Base-by-base conservation (phyloP, 2,329 filamentous ascomycete genomes). In the Canariomyces notabilis region DNA sequence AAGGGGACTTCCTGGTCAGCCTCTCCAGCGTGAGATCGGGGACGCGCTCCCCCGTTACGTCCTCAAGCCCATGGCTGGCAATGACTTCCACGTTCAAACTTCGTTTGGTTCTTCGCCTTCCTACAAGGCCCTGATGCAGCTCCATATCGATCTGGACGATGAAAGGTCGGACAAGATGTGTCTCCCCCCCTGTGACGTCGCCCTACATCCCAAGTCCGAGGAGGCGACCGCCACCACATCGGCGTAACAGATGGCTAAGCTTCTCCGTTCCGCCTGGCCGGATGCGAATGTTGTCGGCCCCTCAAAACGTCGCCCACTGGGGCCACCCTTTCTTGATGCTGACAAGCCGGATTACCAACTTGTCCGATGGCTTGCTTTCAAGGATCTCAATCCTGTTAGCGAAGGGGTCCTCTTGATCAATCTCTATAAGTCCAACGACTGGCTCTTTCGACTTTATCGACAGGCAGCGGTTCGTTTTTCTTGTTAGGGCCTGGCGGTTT, bases 311-410 rank as follows among this genome's bases (percentile, higher is more conserved):
- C 31, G 32, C 20, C 40, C 34, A n/a, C 32, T 42, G 11, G 40
- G 40, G n/a, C 40, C 32, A n/a, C 40, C 31, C 31, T 42, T 42
- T 19, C 20, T 23, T 18, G 31, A 35, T 26, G n/a, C 19, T 16
- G 19, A 9, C 6, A 1, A 14, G 20, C 40, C 32, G 31, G 40
- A 42, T 35, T 22, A 34, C 19, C 31, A 42, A 42, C 40, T 42
- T 16, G 16, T 42, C 32, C 31, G 21, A 26, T 42, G 40, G 40
- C 31, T 42, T 35, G 40, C 40, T 35, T 42, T 32, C 7, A 42
- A 42, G 21, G 40, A 42, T 26, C 40, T 42, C n/a, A 42, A 42
- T 22, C 40, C 40, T 14, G 15, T 20, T 12, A 12, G 40, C 29
- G 40, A 42, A 42, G 40, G 40, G n/a, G 15, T 42, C 15, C 15